Conservation (phyloP, 1,139 yeast genomes). For the Geotrichum citri-aurantii region DNA sequence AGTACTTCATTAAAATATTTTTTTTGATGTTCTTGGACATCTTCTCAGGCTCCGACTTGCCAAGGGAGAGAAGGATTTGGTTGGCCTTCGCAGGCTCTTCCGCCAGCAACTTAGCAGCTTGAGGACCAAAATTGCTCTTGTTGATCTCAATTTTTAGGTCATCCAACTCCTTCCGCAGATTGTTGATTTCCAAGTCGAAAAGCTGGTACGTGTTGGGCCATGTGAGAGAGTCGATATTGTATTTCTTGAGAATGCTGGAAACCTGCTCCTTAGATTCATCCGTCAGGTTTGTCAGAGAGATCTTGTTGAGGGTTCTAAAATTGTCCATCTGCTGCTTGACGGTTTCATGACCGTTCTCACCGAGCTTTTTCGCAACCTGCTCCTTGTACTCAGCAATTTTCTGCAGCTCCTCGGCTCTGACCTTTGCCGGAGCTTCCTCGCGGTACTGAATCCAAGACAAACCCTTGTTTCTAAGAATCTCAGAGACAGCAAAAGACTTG, state of each 20-base stretch:
- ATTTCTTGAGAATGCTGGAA: constrained; percentile 37
- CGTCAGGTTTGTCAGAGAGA: constrained; percentile 9
- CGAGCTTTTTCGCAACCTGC: constrained; percentile 31
- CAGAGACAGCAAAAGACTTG: constrained; percentile 90
- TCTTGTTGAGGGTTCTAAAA: constrained; percentile 23
- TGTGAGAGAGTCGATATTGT: constrained; percentile 53
- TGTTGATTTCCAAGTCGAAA: constrained; percentile 29
- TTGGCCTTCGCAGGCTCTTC: constrained; percentile 33
- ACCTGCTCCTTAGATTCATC: constrained; percentile 14
- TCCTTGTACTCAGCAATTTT: constrained; percentile 44
- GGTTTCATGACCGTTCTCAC: constrained; percentile 25
- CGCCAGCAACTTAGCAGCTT: constrained; percentile 28
- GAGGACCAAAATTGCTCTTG: constrained; percentile 25
- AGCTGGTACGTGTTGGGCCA: constrained; percentile 41
- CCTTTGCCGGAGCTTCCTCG: constrained; percentile 61
- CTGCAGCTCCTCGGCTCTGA: constrained; percentile 53
- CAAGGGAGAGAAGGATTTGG: constrained; percentile 29
- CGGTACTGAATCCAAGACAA: constrained; percentile 83
- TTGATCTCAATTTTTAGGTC: constrained; percentile 26
- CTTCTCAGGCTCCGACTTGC: constrained; percentile 28
- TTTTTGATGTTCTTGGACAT: constrained; percentile 31
- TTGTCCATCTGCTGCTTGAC: constrained; percentile 25
- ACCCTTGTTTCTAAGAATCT: constrained; percentile 83
- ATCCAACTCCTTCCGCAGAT: constrained; percentile 28
- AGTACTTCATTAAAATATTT: constrained; percentile 34